A percentile compares a stretch with the other conserved stretches of the same genome.
These are phyloP conservation scores for Leccinum subgranulosum DNA, from an alignment of 768 basidiomycete species.

Conservation along the genomic window DNA sequence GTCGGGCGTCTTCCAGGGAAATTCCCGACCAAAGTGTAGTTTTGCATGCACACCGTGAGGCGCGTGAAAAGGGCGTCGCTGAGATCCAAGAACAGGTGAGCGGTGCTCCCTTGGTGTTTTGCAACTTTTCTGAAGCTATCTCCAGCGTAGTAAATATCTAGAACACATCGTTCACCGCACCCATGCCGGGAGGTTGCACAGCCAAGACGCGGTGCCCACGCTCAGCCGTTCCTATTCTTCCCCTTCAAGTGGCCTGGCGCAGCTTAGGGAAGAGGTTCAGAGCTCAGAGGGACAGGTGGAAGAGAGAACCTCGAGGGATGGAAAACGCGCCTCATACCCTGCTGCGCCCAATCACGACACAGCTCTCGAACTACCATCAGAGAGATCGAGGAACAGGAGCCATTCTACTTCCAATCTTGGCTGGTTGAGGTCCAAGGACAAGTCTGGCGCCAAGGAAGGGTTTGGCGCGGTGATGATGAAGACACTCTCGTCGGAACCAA, in stretches of 20 bases:
- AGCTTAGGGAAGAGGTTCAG: not conserved
- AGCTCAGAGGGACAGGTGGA: not conserved
- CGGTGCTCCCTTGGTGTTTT: not conserved
- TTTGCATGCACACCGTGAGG: constrained; percentile 58
- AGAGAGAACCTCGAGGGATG: constrained; percentile 10
- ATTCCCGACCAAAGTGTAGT: constrained; percentile 69
- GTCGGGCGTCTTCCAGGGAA: constrained; percentile 65
- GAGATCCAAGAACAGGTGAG: constrained; percentile 63
- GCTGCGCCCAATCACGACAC: constrained; percentile 1
- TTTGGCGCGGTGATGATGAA: not conserved
- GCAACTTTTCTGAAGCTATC: constrained; percentile 3
- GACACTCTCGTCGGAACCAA: constrained; percentile 19
- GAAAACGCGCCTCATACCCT: constrained; percentile 23
- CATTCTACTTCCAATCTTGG: constrained; percentile 59
- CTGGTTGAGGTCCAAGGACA: constrained; percentile 45
- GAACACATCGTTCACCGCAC: constrained; percentile 72
- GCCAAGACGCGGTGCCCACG: constrained; percentile 66
- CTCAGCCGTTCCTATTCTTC: constrained; percentile 33
- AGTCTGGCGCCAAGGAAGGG: constrained; percentile 12
- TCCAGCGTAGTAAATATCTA: constrained; percentile 72
- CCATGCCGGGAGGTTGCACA: constrained; percentile 66
- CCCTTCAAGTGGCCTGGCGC: constrained; percentile 14
- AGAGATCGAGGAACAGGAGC: constrained; percentile 44
- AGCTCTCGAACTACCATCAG: constrained; percentile 13
- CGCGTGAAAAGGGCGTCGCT: constrained; percentile 50